Evolutionary conservation across 495 filamentous ascomycete species (phyloP).

Genomic region (Neurospora sp.): DNA sequence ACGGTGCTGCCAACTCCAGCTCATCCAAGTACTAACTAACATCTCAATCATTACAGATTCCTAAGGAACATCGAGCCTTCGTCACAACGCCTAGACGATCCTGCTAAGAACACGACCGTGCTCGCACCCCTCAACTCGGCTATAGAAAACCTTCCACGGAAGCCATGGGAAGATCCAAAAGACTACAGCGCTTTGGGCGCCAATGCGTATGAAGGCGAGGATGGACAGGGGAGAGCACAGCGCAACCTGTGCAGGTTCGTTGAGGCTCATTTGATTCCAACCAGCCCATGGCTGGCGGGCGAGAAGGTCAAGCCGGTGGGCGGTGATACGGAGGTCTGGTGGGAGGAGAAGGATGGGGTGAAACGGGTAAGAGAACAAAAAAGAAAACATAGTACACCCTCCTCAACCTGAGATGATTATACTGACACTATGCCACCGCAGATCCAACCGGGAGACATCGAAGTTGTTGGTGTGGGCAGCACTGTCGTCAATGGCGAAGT

Average conservation of each 20-base stretch:
- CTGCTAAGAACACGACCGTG: slow-evolving; percentile 68
- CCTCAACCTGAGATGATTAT: not conserved
- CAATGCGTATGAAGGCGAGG: slow-evolving; percentile 69
- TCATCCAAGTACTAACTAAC: not conserved
- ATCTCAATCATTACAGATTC: slow-evolving; percentile 29
- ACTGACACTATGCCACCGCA: slow-evolving; percentile 18
- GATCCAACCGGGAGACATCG: slow-evolving; percentile 72
- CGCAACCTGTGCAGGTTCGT: slow-evolving; percentile 75
- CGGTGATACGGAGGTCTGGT: slow-evolving; percentile 59
- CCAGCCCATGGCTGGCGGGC: slow-evolving; percentile 69
- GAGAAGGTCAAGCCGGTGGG: slow-evolving; percentile 64
- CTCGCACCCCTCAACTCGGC: slow-evolving; percentile 79
- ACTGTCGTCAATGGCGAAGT: slow-evolving; percentile 80
- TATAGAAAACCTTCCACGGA: slow-evolving; percentile 68
- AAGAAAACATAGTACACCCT: not conserved
- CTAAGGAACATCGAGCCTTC: slow-evolving; percentile 71
- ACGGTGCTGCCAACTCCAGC: not conserved
- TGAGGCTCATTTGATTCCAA: slow-evolving; percentile 71
- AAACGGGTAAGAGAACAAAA: slow-evolving; percentile 47
- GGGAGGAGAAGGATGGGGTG: slow-evolving; percentile 62
- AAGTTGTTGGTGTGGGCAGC: slow-evolving; percentile 60
- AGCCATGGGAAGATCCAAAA: slow-evolving; percentile 85
- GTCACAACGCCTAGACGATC: slow-evolving; percentile 59
- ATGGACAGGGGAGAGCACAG: slow-evolving; percentile 70
- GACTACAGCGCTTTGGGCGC: slow-evolving; percentile 67